phyloP scores from a whole-genome alignment of 2,329 filamentous ascomycete species.

The Claviceps quebecensis region DNA sequence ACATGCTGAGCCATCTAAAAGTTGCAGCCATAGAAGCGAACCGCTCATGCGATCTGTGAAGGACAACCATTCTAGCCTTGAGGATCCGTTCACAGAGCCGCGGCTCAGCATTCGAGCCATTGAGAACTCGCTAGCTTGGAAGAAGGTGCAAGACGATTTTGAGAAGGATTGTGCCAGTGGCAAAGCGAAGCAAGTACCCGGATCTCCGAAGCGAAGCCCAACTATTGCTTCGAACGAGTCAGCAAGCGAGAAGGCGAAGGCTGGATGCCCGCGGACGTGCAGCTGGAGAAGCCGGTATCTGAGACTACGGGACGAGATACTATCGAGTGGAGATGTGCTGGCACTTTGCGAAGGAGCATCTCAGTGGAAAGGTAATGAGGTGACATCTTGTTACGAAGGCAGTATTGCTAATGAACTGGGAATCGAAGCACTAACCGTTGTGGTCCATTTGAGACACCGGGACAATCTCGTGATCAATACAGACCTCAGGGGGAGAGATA shows the following conservation, averaged over 20 bases:
- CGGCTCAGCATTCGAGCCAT: slow-evolving; percentile 15
- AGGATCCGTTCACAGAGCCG: slow-evolving; percentile 6
- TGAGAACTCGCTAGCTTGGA: slow-evolving; percentile 15
- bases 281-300: slow-evolving; percentile 28
- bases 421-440: slow-evolving; percentile 35
- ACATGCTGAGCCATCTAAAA: background rate
- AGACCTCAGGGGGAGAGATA: slow-evolving; percentile 14
- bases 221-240: background rate
- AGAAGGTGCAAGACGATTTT: slow-evolving; percentile 10
- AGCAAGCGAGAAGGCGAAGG: background rate
- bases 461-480: slow-evolving; percentile 40
- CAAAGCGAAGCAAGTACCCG: background rate
- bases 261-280: slow-evolving; percentile 20
- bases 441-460: slow-evolving; percentile 34
- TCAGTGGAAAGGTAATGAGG: slow-evolving; percentile 6
- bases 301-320: slow-evolving; percentile 26
- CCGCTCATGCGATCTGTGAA: background rate
- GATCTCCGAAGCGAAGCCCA: background rate
- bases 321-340: slow-evolving; percentile 26
- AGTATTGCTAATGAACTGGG: slow-evolving; percentile 20
- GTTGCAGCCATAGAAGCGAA: slow-evolving; percentile 1
- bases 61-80: slow-evolving; percentile 1
- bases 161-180: slow-evolving; percentile 2
- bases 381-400: background rate
- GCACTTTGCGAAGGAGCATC: slow-evolving; percentile 10